Percentiles rank a stretch among this genome's conserved stretches.
Evolutionary conservation across 2,329 filamentous ascomycete genomes (phyloP).

Genomic region (Tympanopsis confertula): DNA sequence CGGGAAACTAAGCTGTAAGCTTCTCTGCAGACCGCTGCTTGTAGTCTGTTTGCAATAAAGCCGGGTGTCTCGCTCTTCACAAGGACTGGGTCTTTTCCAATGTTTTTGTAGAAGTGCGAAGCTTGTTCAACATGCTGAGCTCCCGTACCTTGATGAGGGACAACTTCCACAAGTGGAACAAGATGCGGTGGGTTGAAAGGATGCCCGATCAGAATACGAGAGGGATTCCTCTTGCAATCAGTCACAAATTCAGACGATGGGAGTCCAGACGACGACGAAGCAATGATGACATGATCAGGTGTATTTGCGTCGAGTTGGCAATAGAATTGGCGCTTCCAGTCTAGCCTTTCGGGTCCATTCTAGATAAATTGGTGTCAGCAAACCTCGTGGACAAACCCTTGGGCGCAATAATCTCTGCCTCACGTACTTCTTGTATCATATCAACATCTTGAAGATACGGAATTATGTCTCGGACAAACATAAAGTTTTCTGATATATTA

Average conservation of each 20-base stretch:
- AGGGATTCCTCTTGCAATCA: constrained; percentile 13
- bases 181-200: constrained; percentile 36
- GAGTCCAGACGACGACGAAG: constrained; percentile 24
- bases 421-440: constrained; percentile 18
- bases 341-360: constrained; percentile 24
- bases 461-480: constrained; percentile 4
- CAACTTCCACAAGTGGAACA: constrained; percentile 32
- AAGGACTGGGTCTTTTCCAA: constrained; percentile 26
- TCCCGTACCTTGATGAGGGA: constrained; percentile 19
- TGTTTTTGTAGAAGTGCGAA: constrained; percentile 21
- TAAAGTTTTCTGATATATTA: constrained; percentile 2
- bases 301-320: constrained; percentile 16
- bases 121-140: constrained; percentile 10
- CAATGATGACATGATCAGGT: constrained; percentile 20
- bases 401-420: neutral
- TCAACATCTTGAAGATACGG: constrained; percentile 11
- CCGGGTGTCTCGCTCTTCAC: constrained; percentile 27
- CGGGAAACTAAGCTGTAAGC: constrained; percentile 18
- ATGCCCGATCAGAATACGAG: constrained; percentile 28
- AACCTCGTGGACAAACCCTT: too few species aligned
- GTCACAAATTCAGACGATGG: constrained; percentile 16
- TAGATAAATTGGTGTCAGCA: too few species aligned
- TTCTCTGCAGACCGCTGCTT: constrained; percentile 23
- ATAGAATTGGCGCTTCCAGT: constrained; percentile 24
- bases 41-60: constrained; percentile 31